Base-by-base conservation (phyloP, 257 asterid species). In the Mitragyna speciosa region DNA sequence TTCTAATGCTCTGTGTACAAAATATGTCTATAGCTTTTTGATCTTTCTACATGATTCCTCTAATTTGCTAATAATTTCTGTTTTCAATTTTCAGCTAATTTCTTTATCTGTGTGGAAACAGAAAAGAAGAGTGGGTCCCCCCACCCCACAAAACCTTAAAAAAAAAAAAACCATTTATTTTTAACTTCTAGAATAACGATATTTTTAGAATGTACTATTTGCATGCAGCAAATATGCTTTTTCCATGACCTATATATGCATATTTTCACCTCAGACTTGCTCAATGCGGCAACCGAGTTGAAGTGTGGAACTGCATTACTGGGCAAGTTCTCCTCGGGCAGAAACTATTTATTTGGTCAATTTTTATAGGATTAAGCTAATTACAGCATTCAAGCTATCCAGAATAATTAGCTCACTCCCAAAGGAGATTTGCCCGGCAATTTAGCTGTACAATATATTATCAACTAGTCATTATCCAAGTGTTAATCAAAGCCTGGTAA, bases 341-440 rank as follows among this genome's bases (percentile, higher is more conserved):
- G 93, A 72, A 78, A 88, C 85, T 76, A 22, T 41, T 43, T 14
- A 20, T 39, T 69, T 41, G 17, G 30, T 17, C 7, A 69, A 9
- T 11, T 7, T 70, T 43, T 41, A 16, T n/a, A 36, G 39, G 28
- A 8, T 19, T 56, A 66, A 74, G 90, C 87, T 80, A 58, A 20
- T 58, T 58, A 22, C 7, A 58, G 65, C 65, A 6, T 7, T 22
- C 66, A 22, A 22, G 66, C 70, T 83, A 30, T 24, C 65, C 22
- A 48, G 24, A 45, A 43, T 36, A 61, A 59, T 24, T 31, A 33
- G 84, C 81, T 72, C 33, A 28, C 94, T 87, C 90, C 91, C 94
- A 88, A 88, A 86, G 94, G 92, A 90, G 94, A 88, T 90, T 90
- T 90, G 91, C 94, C 91, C 91, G 79, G 91, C 83, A 86, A 87